phyloP scores from a whole-genome alignment of 495 filamentous ascomycete genomes.

The Pyrenula massariospora region DNA sequence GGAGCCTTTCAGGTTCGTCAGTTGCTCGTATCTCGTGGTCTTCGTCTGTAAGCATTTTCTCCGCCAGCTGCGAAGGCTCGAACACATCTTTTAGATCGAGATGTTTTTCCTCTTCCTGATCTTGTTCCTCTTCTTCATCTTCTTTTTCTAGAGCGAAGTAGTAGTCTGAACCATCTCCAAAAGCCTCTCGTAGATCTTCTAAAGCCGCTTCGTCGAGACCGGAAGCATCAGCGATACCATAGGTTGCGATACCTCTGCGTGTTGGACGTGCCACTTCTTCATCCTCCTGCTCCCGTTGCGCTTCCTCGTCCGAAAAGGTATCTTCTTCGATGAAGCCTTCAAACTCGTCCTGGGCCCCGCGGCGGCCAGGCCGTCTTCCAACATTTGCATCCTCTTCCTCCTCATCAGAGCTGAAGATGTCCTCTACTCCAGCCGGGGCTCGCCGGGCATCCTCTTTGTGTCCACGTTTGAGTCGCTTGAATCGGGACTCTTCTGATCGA shows the following conservation, averaged over 20 bases:
- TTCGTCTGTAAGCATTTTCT: conserved; percentile 89
- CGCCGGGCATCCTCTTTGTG: conserved; percentile 57
- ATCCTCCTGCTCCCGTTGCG: conserved; percentile 68
- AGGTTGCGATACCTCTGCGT: conserved; percentile 41
- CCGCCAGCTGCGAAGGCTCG: conserved; percentile 84
- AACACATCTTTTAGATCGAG: conserved; percentile 97
- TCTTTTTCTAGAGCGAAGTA: conserved; percentile 83
- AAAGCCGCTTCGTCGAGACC: conserved; percentile 84
- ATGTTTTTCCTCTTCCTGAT: conserved; percentile 57
- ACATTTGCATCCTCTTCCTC: conserved; percentile 63
- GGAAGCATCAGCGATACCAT: conserved; percentile 53
- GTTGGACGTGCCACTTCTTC: conserved; percentile 68
- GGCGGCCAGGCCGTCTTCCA: conserved; percentile 34
- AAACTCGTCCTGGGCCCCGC: conserved; percentile 68
- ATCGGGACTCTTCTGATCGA: conserved; percentile 51
- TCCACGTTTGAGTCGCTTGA: conserved; percentile 90
- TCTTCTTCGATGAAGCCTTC: conserved; percentile 97
- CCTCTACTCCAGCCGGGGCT: conserved; percentile 60
- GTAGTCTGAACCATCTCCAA: conserved; percentile 90
- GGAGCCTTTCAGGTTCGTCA: conserved; percentile 90
- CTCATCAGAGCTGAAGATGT: conserved; percentile 88
- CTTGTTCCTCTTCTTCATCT: conserved; percentile 53
- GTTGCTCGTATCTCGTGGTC: conserved; percentile 78
- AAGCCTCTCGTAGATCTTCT: conserved; percentile 90
- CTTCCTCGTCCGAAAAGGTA: conserved; percentile 78